Evolutionary conservation across 2,329 filamentous ascomycete genomes (phyloP).

Genomic region (Ceratocystiopsis brevicomis): DNA sequence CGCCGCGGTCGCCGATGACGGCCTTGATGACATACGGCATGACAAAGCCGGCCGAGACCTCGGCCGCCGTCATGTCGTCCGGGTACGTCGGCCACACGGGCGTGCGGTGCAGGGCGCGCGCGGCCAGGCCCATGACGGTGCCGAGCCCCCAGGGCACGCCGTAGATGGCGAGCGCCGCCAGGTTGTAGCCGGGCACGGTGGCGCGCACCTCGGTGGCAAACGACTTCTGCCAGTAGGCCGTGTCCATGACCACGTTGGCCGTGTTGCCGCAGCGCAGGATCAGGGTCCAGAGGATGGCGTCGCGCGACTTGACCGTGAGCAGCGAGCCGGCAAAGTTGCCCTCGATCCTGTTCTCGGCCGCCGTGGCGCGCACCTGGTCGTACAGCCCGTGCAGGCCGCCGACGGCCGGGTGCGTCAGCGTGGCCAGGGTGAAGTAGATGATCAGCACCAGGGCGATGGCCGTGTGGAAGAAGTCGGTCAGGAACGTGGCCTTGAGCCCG

Average conservation of each 20-base stretch:
- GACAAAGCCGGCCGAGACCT: constrained; percentile 15
- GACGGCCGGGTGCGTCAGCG: constrained; percentile 14
- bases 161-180: constrained; percentile 16
- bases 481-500: constrained; percentile 21
- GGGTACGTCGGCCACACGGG: constrained; percentile 15
- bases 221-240: constrained; percentile 33
- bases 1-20: constrained; percentile 18
- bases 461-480: constrained; percentile 23
- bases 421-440: constrained; percentile 19
- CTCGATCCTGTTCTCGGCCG: constrained; percentile 15
- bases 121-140: constrained; percentile 17
- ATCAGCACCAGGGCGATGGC: constrained; percentile 20
- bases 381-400: constrained; percentile 18
- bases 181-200: constrained; percentile 19
- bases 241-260: constrained; percentile 30
- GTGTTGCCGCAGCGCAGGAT: constrained; percentile 30
- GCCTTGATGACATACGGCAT: constrained; percentile 16
- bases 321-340: constrained; percentile 18
- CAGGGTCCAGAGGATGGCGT: constrained; percentile 21
- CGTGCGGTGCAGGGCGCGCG: constrained; percentile 14
- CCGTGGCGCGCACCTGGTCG: constrained; percentile 17
- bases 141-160: constrained; percentile 19
- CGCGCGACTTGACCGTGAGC: constrained; percentile 18
- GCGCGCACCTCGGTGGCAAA: constrained; percentile 21
- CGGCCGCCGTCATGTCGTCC: constrained; percentile 11